Conservation (phyloP, 139 green algal genomes). For the Volvox africanus region DNA sequence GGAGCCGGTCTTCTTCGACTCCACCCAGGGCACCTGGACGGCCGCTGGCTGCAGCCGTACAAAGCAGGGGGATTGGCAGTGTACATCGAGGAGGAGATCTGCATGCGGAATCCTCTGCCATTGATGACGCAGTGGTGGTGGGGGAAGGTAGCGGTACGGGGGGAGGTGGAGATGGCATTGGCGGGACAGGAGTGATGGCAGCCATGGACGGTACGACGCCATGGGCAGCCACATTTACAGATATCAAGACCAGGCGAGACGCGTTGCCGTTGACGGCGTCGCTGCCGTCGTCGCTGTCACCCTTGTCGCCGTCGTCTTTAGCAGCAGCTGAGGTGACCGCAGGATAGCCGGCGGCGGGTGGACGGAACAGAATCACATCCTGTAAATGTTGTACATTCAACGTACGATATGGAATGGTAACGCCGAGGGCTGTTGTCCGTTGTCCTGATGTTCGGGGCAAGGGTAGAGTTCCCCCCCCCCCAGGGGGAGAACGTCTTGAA, state of each 20-base stretch:
- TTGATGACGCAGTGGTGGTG: constrained; percentile 10
- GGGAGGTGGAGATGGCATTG: neutral
- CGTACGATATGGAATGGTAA: too few species aligned
- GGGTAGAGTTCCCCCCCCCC: too few species aligned
- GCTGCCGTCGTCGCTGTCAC: too few species aligned
- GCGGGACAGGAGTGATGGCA: too few species aligned
- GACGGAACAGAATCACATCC: too few species aligned
- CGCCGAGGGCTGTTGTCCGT: too few species aligned
- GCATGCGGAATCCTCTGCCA: constrained; percentile 40
- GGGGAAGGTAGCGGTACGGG: neutral
- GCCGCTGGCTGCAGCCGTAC: constrained; percentile 18
- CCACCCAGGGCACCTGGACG: constrained; percentile 8
- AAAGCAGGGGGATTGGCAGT: constrained; percentile 42
- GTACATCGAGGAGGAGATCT: constrained; percentile 26
- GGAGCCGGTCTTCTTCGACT: constrained; percentile 42
- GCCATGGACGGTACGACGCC: neutral
- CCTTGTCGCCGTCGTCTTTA: neutral
- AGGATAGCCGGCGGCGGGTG: too few species aligned
- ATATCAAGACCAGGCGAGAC: too few species aligned
- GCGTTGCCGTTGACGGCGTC: neutral
- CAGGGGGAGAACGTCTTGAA: too few species aligned
- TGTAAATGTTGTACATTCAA: too few species aligned
- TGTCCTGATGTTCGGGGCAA: too few species aligned
- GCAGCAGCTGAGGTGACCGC: neutral
- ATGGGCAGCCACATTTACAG: neutral